Evolutionary conservation across 2,329 filamentous ascomycete species (phyloP), one percentile per base, ranked within the genome.

Genomic region (Arthrobotrys musiformis): DNA sequence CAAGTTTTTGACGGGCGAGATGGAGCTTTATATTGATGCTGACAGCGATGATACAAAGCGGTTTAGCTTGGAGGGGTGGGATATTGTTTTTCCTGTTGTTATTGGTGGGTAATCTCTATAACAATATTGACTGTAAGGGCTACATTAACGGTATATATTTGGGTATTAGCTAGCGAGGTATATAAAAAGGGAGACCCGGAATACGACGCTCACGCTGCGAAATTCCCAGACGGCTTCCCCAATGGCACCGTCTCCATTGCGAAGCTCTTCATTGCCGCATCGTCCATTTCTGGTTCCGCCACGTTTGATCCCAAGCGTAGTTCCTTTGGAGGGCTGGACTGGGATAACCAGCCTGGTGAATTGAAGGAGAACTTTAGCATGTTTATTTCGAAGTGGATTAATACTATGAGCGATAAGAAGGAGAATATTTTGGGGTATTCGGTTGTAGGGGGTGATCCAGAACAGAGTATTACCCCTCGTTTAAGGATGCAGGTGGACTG

Each of bases 361-460:
- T 6, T 52, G 8, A 52, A 52, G 11, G 48, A 52, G 3, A 52
- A 52, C 24, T 52, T 52, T 52, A 15, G 24, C 3, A 17, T 28
- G 11, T 52, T 52, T 8, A 52, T 52, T 15, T 52, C 48, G 13
- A 52, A 52, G 33, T 52, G 48, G 48, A 52, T 52, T n/a, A 52
- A 52, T 52, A 28, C 24, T 15, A 26, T 26, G 24, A 52, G 48
- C 7, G 22, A 26, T 30, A n/a, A 33, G 24, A 28, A 52, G 24
- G 26, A 26, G 17, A 52, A 30, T 26, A 52, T 52, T 6, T 15
- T 52, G 26, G 48, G 48, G 15, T 30, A 52, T 26, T 52, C 48
- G 7, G 19, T 52, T 9, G 24, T 52, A 2, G 24, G 48, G 4
- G 17, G 19, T 17, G 26, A 52, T 17, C 24, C 48, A 4, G n/a